Evolutionary conservation across 2,329 filamentous ascomycete genomes (phyloP), one percentile per base, ranked within the genome.

Genomic region (Alternaria panax): DNA sequence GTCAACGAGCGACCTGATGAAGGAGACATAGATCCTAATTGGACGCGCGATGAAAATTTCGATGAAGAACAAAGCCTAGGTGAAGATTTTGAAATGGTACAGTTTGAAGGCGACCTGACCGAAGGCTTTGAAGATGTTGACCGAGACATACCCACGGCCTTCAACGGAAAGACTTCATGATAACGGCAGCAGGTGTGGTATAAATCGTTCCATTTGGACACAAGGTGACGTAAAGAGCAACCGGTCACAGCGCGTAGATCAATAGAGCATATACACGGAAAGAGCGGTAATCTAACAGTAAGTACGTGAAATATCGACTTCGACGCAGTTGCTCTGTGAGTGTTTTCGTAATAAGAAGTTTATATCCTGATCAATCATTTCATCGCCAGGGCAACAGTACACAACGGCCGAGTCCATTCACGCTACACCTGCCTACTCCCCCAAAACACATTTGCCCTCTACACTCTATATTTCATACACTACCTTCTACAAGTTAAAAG

Each of bases 11-110:
- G 12, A 4, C 5, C 4, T 12, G 18, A 32, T 2, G 28, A 34
- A 24, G 5, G 30, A 32, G 28, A 20, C 7, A 47, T 24, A 16
- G 12, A 24, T 12, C 7, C 28, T 12, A 16, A 24, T 1, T 30
- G 9, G 28, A 47, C 28, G 8, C 28, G 30, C 7, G 16, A 24
- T 7, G 28, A 4, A 18, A 24, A 5, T 1, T 1, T 0, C 1
- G 18, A 24, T 16, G 6, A 12, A 1, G 28, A 56, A 16, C 18
- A 4, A 9, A 9, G 28, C 7, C n/a, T 20, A 22, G 45, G 36
- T 41, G 45, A 42, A 12, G 25, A 42, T 7, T 56, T 51, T 34
- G 53, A 51, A 7, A 25, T 42, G 14, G 24, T 48, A 12, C 20
- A 27, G 14, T n/a, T 28, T 25, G 45, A 56, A 6, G 22, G 28